These are phyloP conservation scores for Colletotrichum falcatum DNA, from an alignment of 2,329 filamentous ascomycete genomes.

Conservation along the genomic window DNA sequence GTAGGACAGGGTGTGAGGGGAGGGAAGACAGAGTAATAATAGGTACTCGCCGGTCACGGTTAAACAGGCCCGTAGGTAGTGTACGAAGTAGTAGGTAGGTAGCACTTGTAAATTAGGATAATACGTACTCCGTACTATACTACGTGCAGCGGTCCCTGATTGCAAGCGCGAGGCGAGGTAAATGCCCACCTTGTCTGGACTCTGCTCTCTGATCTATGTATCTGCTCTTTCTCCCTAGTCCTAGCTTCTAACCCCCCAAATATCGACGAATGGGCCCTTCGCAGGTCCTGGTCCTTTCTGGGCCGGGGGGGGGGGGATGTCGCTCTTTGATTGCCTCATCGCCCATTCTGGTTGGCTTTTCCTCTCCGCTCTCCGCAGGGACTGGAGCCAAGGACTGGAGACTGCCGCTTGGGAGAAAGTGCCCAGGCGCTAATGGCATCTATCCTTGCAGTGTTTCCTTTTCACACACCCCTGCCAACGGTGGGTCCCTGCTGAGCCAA, in stretches of 20 bases:
- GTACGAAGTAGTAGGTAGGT: no score
- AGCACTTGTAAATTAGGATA: not conserved
- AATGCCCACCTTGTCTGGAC: not conserved
- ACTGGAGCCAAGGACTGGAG: constrained; percentile 32
- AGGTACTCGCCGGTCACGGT: constrained; percentile 6
- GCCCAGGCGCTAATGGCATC: constrained; percentile 10
- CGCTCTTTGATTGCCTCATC: constrained; percentile 40
- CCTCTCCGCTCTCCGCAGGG: constrained; percentile 9
- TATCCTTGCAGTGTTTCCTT: constrained; percentile 38
- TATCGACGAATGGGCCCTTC: constrained; percentile 8
- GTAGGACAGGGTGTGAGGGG: constrained; percentile 16
- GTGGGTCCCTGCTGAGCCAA: constrained; percentile 21
- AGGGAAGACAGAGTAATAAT: constrained; percentile 30
- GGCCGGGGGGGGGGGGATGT: constrained; percentile 36
- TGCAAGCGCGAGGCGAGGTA: constrained; percentile 24
- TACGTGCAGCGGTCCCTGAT: not conserved
- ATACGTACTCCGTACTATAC: not conserved
- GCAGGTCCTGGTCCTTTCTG: not conserved
- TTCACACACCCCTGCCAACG: constrained; percentile 21
- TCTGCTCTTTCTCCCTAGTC: constrained; percentile 6
- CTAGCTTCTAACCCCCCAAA: constrained; percentile 7
- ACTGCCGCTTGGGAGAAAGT: constrained; percentile 25
- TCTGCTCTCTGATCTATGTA: not conserved
- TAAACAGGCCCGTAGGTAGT: constrained; percentile 1
- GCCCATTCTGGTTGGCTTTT: constrained; percentile 30